A percentile compares a stretch with the other conserved stretches of the same genome.
Conservation (phyloP, 2,329 filamentous ascomycete genomes). For the Colletotrichum orchidophilum region DNA sequence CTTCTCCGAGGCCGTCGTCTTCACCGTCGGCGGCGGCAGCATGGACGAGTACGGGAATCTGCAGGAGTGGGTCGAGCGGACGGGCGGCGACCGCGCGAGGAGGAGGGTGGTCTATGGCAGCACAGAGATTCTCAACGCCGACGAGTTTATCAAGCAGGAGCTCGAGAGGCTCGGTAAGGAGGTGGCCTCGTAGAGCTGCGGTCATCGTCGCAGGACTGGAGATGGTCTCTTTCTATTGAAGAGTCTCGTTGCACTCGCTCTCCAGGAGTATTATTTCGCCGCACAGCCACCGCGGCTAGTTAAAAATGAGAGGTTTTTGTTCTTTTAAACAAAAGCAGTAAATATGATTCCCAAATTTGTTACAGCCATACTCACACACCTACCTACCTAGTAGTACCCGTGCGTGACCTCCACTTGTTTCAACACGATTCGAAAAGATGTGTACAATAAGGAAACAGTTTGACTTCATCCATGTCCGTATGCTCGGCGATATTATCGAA, state of each 20-base stretch:
- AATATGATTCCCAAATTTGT: constrained; percentile 14
- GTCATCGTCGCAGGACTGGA: not conserved
- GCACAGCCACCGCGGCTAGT: not conserved
- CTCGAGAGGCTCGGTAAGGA: constrained; percentile 71
- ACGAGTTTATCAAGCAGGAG: constrained; percentile 72
- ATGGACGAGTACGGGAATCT: constrained; percentile 99
- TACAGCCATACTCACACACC: not conserved
- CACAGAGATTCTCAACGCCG: constrained; percentile 80
- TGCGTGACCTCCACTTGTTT: too few relatives aligned
- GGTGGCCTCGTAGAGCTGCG: constrained; percentile 46
- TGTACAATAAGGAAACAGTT: too few relatives aligned
- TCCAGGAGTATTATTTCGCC: not conserved
- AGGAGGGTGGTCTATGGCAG: constrained; percentile 94
- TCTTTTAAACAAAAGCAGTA: constrained; percentile 6
- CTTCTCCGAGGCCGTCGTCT: constrained; percentile 91
- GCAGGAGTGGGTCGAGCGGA: constrained; percentile 92
- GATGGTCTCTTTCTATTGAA: not conserved
- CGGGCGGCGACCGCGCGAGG: constrained; percentile 71
- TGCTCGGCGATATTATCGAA: constrained; percentile 41
- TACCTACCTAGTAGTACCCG: too few relatives aligned
- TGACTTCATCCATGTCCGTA: constrained; percentile 45
- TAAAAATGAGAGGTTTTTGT: not conserved
- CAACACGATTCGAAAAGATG: too few relatives aligned
- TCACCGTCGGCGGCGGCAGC: constrained; percentile 92
- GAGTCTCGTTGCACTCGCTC: not conserved